Base-by-base conservation (phyloP, 192 early-diverging fungal genomes). In the Coemansia sp. region DNA sequence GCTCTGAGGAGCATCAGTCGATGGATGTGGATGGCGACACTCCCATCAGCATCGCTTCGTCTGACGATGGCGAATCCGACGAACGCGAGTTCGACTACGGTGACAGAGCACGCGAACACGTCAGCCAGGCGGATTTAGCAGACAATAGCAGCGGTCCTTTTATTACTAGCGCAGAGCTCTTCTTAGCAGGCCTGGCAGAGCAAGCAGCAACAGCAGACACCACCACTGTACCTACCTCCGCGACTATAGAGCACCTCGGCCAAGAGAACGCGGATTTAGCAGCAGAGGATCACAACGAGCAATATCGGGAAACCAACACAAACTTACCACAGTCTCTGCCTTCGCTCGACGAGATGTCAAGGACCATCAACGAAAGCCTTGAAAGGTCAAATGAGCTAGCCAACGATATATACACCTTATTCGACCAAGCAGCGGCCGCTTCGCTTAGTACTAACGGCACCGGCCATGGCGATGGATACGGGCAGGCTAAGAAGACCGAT, bases 351-450 rank as follows among this genome's bases (percentile, higher is more conserved):
- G 63, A 62, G 3, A 73, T 78, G 76, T 57, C 64, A 39, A 52
- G 34, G 51, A 16, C 45, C 0, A 72, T 78, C 3, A 58, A 62
- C 48, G 62, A 65, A 26, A 62, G 64, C 41, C 62, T 78, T 39
- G 76, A 73, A 15, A 44, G 71, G 26, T 69, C 71, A 10, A 14
- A 64, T n/a, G 46, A 15, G 5, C 64, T 78, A 10, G 71, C 64
- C n/a, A 63, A 62, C 46, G 76, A 73, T 21, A 48, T 78, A 21
- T n/a, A 44, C 10, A 14, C 63, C 0, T 44, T 24, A 2, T 69
- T 62, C 24, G 71, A 63, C 7, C 48, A 44, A 18, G 55, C 30
- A 4, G 49, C 14, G 30, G 34, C 36, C 39, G 21, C n/a, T 26
- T 53, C 20, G 5, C 43, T 45, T n/a, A 44, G 5, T 45, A 7